Percentiles rank a stretch among this genome's conserved stretches.
Conservation (phyloP, 306 rosid genomes). For the Gillenia trifoliata region DNA sequence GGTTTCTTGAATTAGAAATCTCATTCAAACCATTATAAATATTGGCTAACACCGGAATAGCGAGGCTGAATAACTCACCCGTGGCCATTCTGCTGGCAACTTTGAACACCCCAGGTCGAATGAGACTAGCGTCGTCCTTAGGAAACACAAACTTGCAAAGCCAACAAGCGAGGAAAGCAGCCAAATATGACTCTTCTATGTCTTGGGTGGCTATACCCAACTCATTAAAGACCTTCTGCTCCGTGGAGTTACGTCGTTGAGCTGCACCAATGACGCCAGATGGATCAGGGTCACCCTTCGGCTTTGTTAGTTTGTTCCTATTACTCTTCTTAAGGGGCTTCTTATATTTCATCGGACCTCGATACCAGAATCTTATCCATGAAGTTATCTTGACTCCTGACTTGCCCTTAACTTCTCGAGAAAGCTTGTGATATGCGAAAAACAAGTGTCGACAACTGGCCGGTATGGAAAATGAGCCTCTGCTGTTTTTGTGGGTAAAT, state of each 20-base stretch:
- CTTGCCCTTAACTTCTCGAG: not conserved
- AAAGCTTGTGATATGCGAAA: no score
- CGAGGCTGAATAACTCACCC: accelerated
- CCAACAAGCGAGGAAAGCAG: not conserved
- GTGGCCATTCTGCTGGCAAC: not conserved
- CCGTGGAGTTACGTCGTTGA: accelerated
- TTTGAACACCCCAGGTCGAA: not conserved
- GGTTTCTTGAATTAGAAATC: not conserved
- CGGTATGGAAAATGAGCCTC: accelerated
- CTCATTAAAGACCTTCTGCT: not conserved
- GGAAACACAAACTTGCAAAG: not conserved
- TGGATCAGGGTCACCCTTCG: not conserved
- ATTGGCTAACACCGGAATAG: not conserved
- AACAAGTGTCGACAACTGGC: no score
- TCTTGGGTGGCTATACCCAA: not conserved
- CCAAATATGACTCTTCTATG: not conserved
- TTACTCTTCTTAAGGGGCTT: not conserved
- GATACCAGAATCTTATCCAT: no score
- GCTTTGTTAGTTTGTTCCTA: not conserved
- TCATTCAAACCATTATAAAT: not conserved
- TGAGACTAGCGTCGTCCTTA: accelerated
- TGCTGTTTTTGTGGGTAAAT: no score
- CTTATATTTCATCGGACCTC: not conserved
- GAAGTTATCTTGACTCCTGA: not conserved
- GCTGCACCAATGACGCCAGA: not conserved